These are phyloP conservation scores for Diplodia seriata DNA, from an alignment of 2,329 filamentous ascomycete genomes.

Conservation along the genomic window DNA sequence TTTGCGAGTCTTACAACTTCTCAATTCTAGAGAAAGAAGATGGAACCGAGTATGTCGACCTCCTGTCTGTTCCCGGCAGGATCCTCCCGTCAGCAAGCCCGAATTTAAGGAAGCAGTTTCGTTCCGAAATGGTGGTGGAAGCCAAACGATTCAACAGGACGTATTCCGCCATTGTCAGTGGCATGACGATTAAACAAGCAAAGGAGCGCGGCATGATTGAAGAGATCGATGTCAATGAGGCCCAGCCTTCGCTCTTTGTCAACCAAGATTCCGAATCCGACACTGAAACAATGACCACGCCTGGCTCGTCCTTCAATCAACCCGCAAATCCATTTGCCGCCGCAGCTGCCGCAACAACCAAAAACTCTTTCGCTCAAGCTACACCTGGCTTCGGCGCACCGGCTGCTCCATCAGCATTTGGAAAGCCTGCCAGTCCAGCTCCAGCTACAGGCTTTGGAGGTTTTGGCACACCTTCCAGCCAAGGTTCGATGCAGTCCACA, in stretches of 20 bases:
- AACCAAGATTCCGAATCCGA: constrained; percentile 44
- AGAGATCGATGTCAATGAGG: constrained; percentile 43
- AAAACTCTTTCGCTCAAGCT: constrained; percentile 1
- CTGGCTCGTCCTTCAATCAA: constrained; percentile 8
- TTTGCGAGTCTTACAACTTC: constrained; percentile 62
- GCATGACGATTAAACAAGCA: constrained; percentile 61
- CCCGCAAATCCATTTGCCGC: constrained; percentile 20
- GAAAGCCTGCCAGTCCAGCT: constrained; percentile 13
- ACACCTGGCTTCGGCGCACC: constrained; percentile 5
- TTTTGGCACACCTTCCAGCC: constrained; percentile 13
- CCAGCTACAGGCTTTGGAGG: neutral
- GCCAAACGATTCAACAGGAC: constrained; percentile 63
- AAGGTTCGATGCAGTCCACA: constrained; percentile 17
- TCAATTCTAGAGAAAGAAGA: constrained; percentile 55
- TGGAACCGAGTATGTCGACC: constrained; percentile 59
- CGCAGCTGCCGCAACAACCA: neutral
- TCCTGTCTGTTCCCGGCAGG: constrained; percentile 55
- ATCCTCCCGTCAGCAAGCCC: constrained; percentile 41
- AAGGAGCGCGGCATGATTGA: constrained; percentile 57
- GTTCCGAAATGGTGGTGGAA: constrained; percentile 63
- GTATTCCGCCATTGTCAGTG: constrained; percentile 64
- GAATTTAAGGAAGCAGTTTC: constrained; percentile 56
- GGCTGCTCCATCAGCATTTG: constrained; percentile 12
- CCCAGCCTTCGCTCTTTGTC: constrained; percentile 42
- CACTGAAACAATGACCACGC: constrained; percentile 8